Conservation (phyloP, 2,329 filamentous ascomycete species). For the Ramularia collo-cygni region DNA sequence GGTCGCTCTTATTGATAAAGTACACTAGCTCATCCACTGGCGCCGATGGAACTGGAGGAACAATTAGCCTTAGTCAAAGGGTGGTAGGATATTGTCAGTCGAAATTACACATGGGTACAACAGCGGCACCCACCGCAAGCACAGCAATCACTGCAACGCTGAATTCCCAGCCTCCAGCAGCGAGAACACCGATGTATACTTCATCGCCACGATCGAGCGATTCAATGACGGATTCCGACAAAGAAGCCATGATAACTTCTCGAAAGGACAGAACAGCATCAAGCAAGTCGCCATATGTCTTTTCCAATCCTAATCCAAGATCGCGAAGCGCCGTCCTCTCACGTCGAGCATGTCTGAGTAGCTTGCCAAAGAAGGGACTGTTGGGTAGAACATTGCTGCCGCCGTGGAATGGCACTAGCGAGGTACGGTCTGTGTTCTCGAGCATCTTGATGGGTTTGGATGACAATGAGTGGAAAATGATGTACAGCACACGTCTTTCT, state of each 20-base stretch:
- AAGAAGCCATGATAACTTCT: slow-evolving; percentile 25
- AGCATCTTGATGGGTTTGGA: too few relatives aligned
- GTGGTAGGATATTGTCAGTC: too few relatives aligned
- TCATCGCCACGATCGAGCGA: slow-evolving; percentile 21
- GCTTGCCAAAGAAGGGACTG: slow-evolving; percentile 26
- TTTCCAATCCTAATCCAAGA: slow-evolving; percentile 25
- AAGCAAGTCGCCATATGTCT: slow-evolving; percentile 33
- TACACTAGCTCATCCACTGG: too few relatives aligned
- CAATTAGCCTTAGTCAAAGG: too few relatives aligned
- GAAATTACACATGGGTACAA: slow-evolving; percentile 31
- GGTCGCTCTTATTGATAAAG: too few relatives aligned
- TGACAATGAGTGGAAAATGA: too few relatives aligned
- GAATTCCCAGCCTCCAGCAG: slow-evolving; percentile 37
- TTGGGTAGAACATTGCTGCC: slow-evolving; percentile 7
- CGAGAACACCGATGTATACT: slow-evolving; percentile 34
- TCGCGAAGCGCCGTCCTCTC: slow-evolving; percentile 30
- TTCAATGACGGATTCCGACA: slow-evolving; percentile 17
- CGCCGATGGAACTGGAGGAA: too few relatives aligned
- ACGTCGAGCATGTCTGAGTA: slow-evolving; percentile 30
- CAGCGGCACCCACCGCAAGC: slow-evolving; percentile 35
- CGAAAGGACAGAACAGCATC: slow-evolving; percentile 35
- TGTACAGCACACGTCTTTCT: too few relatives aligned
- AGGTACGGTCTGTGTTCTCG: slow-evolving; percentile 9
- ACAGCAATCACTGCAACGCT: slow-evolving; percentile 35
- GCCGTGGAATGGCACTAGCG: slow-evolving; percentile 5